Percentiles rank a stretch among this genome's conserved stretches.
phyloP scores from a whole-genome alignment of 2,329 filamentous ascomycete genomes.

The Ceratocystis cubensis region DNA sequence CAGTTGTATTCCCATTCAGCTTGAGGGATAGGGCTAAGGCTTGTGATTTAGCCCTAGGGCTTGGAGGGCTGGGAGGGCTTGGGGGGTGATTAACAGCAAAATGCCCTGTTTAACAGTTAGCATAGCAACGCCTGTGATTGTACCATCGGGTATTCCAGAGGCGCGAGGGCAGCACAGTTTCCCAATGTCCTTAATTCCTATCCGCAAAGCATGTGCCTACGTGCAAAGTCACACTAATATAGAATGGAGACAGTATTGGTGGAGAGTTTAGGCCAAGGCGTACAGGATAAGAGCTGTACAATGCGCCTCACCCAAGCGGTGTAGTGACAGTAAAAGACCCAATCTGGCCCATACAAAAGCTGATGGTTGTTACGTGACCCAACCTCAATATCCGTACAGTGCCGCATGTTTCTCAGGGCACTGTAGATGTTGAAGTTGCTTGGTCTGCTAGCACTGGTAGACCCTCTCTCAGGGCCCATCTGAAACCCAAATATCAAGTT shows the following conservation, averaged over 20 bases:
- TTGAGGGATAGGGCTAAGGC: background rate
- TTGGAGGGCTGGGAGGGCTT: background rate
- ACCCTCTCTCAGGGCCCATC: too few relatives aligned
- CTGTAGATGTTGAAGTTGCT: background rate
- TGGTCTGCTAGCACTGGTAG: too few relatives aligned
- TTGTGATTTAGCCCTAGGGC: background rate
- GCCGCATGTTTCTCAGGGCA: background rate
- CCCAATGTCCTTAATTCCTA: background rate
- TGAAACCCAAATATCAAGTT: too few relatives aligned
- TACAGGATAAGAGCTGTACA: background rate
- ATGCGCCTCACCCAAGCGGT: background rate
- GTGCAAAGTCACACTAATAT: background rate
- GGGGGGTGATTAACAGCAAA: background rate
- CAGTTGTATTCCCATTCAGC: background rate
- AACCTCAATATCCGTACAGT: background rate
- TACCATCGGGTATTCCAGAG: background rate
- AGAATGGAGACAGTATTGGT: background rate
- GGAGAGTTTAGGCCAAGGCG: slow-evolving; percentile 2
- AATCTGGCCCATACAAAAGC: background rate
- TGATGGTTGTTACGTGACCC: background rate
- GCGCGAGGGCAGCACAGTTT: background rate
- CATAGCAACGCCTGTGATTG: slow-evolving; percentile 2
- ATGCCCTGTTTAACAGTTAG: background rate
- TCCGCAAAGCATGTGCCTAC: background rate
- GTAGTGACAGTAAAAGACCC: background rate